Conservation (phyloP, 805 yeast genomes). For the Sugiyamaella lignohabitans region DNA sequence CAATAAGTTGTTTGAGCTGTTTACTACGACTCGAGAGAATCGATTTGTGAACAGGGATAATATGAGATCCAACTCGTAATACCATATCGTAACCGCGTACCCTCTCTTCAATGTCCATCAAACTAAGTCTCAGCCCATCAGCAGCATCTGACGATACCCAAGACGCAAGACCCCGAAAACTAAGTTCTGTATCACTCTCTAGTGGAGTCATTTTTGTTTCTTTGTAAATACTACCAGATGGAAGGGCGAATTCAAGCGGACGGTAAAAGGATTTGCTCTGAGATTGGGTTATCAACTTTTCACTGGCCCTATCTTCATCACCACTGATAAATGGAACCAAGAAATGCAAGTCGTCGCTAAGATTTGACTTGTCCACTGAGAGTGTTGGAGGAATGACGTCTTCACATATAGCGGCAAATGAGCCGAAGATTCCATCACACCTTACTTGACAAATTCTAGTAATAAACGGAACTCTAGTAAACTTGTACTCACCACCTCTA, state of each 20-base stretch:
- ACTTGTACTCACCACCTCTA: conserved; percentile 41
- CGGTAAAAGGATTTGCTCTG: background rate
- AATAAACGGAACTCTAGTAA: conserved; percentile 46
- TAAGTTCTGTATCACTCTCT: conserved; percentile 1
- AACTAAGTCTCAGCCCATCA: conserved; percentile 9
- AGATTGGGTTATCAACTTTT: background rate
- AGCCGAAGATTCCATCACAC: conserved; percentile 58
- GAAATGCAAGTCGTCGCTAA: conserved; percentile 47
- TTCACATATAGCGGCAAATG: conserved; percentile 62
- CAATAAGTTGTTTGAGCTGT: background rate
- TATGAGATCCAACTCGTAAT: conserved; percentile 22
- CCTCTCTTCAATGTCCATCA: conserved; percentile 2
- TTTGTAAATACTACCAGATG: conserved; percentile 1
- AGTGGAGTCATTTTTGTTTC: conserved; percentile 6
- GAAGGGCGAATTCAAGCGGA: background rate
- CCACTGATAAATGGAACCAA: conserved; percentile 41
- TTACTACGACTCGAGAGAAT: conserved; percentile 1
- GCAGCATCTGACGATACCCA: conserved; percentile 9
- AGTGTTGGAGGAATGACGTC: conserved; percentile 56
- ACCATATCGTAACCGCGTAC: conserved; percentile 10
- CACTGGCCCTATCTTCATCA: conserved; percentile 5
- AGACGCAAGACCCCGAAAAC: conserved; percentile 5
- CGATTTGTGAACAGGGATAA: conserved; percentile 16
- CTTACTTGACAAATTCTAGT: conserved; percentile 55
- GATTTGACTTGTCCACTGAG: conserved; percentile 40